A percentile compares a stretch with the other conserved stretches of the same genome.
These are phyloP conservation scores for Cytospora paraplurivora DNA, from an alignment of 2,329 filamentous ascomycete genomes.

Conservation along the genomic window DNA sequence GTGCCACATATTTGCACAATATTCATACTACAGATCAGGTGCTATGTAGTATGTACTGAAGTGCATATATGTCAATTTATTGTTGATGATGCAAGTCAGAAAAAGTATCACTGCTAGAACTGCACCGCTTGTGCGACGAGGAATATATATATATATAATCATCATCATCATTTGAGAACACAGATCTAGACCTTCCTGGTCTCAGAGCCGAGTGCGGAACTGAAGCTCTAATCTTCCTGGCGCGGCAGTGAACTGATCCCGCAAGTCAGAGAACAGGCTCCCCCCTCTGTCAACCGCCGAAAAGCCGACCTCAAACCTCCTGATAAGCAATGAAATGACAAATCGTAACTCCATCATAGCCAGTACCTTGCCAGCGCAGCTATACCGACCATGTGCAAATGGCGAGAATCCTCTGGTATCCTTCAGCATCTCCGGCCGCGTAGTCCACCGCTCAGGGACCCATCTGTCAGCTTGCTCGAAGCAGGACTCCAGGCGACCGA, in stretches of 20 bases:
- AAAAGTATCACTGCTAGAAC: no score
- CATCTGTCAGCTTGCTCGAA: not conserved
- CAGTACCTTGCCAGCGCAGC: not conserved
- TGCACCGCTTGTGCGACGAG: no score
- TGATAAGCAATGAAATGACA: not conserved
- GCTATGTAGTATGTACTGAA: no score
- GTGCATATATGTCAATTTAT: no score
- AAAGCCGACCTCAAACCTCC: not conserved
- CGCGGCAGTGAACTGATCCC: conserved; percentile 3
- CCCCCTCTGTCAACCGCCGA: not conserved
- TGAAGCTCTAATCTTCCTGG: not conserved
- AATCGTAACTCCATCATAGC: not conserved
- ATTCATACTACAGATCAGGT: no score
- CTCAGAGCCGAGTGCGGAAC: not conserved
- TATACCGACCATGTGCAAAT: not conserved
- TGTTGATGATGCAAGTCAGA: no score
- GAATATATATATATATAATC: no score
- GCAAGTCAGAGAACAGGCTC: not conserved
- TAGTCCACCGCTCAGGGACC: not conserved
- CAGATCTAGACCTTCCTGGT: no score
- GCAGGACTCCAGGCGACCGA: not conserved
- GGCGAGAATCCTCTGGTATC: not conserved
- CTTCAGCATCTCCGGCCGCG: not conserved
- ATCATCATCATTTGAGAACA: no score
- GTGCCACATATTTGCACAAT: no score